These are phyloP conservation scores for Rhinocladiella similis DNA, from an alignment of 2,329 filamentous ascomycete species.

Conservation along the genomic window DNA sequence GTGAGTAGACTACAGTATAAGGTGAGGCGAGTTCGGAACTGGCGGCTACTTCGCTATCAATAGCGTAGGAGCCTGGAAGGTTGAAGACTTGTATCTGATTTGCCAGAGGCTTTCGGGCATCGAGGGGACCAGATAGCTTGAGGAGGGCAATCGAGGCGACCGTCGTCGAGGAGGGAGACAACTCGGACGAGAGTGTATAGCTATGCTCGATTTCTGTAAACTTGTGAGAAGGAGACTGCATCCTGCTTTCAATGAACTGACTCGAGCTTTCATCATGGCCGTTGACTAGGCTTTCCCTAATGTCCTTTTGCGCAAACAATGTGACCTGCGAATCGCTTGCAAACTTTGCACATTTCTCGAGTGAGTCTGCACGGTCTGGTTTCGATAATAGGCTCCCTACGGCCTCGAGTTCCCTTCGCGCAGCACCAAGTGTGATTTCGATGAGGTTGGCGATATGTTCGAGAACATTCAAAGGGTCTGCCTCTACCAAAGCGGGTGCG, in stretches of 20 bases:
- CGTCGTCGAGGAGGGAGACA: slow-evolving; percentile 76
- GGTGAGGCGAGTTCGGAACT: slow-evolving; percentile 77
- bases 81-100: slow-evolving; percentile 93
- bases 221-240: slow-evolving; percentile 30
- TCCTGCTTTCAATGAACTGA: slow-evolving; percentile 12
- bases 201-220: slow-evolving; percentile 52
- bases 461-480: slow-evolving; percentile 67
- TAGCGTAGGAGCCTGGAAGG: slow-evolving; percentile 69
- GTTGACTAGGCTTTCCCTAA: slow-evolving; percentile 26
- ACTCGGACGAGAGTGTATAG: slow-evolving; percentile 79
- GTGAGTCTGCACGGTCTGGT: slow-evolving; percentile 70
- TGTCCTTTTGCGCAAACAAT: slow-evolving; percentile 87
- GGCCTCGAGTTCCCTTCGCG: slow-evolving; percentile 74
- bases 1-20: slow-evolving; percentile 87
- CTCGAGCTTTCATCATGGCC: slow-evolving; percentile 34
- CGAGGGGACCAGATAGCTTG: slow-evolving; percentile 85
- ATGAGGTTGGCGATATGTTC: slow-evolving; percentile 72
- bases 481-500: slow-evolving; percentile 18
- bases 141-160: slow-evolving; percentile 83
- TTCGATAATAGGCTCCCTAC: slow-evolving; percentile 80
- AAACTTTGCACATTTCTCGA: slow-evolving; percentile 85
- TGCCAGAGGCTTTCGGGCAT: slow-evolving; percentile 76
- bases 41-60: slow-evolving; percentile 37
- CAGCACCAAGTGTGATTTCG: slow-evolving; percentile 72
- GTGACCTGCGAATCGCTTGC: slow-evolving; percentile 80